Base-by-base conservation (phyloP, 1,284 basidiomycete species). In the Papiliotrema flavescens region DNA sequence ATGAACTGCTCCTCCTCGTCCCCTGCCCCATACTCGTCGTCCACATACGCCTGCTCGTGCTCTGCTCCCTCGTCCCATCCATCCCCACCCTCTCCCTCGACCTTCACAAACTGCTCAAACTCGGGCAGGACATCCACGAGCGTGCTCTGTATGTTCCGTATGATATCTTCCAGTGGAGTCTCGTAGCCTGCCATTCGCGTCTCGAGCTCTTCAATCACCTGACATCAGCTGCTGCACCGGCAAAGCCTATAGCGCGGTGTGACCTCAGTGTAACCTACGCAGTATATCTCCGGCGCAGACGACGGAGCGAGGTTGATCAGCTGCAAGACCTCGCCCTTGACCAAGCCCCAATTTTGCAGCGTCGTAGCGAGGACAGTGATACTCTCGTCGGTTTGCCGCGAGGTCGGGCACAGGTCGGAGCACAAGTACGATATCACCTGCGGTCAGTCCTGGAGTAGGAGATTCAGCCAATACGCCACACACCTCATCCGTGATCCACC, bases 151-250 rank as follows among this genome's bases (percentile, higher is more conserved):
- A 48, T 23, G n/a, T 47, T 32, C 13, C 28, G 7, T 15, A 37
- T 53, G 39, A 69, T 54, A 15, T 85, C 82, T 17, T 88, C 82
- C 77, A 93, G 87, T 37, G 80, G 79, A 22, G 85, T 82, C 0
- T 84, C 82, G 26, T 70, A 62, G 6, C 66, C 59, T 11, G 28
- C 28, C 28, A 94, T 82, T 40, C 92, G 82, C 59, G 88, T 87
- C 73, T 92, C 89, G 1, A 91, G 78, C 71, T 95, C 91, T 75
- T 96, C 91, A 15, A 97, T 84, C 49, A 94, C 87, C 91, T 95
- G 63, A 22, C 14, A 44, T 53, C 43, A 49, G 41, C 45, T 19
- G 20, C 37, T 40, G 14, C 4, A 28, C 5, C 2, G 7, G 40
- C 35, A 37, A 37, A 44, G 44, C 6, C 28, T 32, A 32, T 32